Percentiles rank a stretch among this genome's conserved stretches.
Evolutionary conservation across 495 filamentous ascomycete species (phyloP).

Genomic region (Daldinia loculata): DNA sequence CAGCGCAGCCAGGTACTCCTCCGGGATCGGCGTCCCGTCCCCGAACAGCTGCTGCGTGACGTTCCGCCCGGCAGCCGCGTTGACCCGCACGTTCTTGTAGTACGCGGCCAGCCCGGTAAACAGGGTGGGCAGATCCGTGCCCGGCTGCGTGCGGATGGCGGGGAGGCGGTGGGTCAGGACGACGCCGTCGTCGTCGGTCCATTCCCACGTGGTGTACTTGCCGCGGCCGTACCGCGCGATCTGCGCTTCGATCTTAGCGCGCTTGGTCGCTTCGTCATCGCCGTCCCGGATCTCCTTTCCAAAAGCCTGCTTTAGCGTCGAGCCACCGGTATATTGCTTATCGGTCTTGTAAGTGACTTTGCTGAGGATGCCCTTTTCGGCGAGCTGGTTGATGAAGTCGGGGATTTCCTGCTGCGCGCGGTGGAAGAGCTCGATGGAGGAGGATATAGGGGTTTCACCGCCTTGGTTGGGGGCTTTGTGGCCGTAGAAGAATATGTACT

Average conservation of each 20-base stretch:
- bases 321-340: conserved; percentile 56
- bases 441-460: conserved; percentile 63
- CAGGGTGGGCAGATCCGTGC: conserved; percentile 59
- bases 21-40: conserved; percentile 62
- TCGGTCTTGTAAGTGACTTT: conserved; percentile 57
- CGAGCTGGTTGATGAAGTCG: conserved; percentile 56
- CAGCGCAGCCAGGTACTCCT: conserved; percentile 56
- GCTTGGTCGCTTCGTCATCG: conserved; percentile 54
- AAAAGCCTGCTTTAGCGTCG: conserved; percentile 62
- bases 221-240: conserved; percentile 57
- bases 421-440: conserved; percentile 61
- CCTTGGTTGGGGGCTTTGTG: conserved; percentile 40
- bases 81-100: conserved; percentile 50
- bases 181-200: conserved; percentile 54
- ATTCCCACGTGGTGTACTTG: conserved; percentile 53
- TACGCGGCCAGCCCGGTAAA: conserved; percentile 61
- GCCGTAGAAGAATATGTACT: conserved; percentile 63
- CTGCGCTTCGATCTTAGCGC: conserved; percentile 61
- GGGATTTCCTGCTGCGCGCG: conserved; percentile 57
- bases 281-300: conserved; percentile 58
- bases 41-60: conserved; percentile 52
- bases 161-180: conserved; percentile 50
- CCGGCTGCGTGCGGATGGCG: conserved; percentile 58
- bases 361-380: conserved; percentile 57
- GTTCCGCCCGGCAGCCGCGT: conserved; percentile 37